Evolutionary conservation across 2,329 filamentous ascomycete genomes (phyloP), one percentile per base, ranked within the genome.

Genomic region (Aspergillus japonicus): DNA sequence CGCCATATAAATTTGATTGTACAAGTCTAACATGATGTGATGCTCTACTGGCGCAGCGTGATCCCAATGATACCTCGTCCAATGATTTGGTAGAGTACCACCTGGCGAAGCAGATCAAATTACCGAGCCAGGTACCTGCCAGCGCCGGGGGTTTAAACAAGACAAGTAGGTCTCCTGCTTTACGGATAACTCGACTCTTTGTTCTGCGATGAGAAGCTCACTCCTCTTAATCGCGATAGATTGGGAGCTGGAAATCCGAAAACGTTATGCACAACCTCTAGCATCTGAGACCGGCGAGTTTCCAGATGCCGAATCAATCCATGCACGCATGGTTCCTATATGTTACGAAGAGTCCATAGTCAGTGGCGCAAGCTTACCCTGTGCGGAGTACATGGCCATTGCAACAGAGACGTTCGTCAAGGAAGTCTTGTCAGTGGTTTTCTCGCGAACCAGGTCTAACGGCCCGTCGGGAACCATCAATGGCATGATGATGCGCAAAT

Each of bases 401-500:
- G 85, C 85, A 1, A 82, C 84, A 0, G 86, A 89, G 67, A 86
- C 83, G 1, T 88, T 82, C 68, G 79, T 89, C 59, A 89, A 89
- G 71, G 83, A 87, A 67, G 78, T 85, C 2, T 75, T 88, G 2
- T 80, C 81, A 5, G 76, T 78, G 35, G 77, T 87, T 14, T 82
- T 87, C 61, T 78, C 79, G 4, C 81, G 84, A 33, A 82, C 83
- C 3, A 76, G 82, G 53, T 78, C 77, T 29, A 87, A 88, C 62
- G 85, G 83, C 1, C 80, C 83, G 1, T 88, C 88, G 3, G 82
- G 86, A 35, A 87, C 87, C 47, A 85, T 85, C 47, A 83, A 82
- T 39, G 91, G 89, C 81, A 85, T 97, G 60, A 89, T 92, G 73
- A 96, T 92, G 2, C 85, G 88, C 66, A 88, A 86, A 60, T 97